Conservation (phyloP, 1,284 basidiomycete genomes). For the Puccinia triticina region DNA sequence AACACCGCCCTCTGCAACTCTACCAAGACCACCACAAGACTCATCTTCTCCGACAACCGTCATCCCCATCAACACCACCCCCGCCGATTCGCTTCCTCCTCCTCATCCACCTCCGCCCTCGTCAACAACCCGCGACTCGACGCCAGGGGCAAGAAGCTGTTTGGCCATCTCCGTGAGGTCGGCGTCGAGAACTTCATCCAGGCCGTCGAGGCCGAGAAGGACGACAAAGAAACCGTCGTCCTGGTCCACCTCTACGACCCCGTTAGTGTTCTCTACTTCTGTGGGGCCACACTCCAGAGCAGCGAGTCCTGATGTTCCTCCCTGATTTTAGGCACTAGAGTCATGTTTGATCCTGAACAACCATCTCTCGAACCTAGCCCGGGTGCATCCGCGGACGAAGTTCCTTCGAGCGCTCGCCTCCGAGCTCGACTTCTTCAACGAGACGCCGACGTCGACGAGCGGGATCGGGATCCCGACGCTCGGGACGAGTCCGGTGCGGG, state of each 20-base stretch:
- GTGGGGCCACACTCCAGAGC: constrained; percentile 16
- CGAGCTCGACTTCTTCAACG: constrained; percentile 73
- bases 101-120: background rate
- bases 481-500: background rate
- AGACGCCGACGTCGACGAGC: constrained; percentile 60
- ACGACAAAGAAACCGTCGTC: constrained; percentile 70
- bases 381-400: constrained; percentile 72
- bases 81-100: constrained; percentile 1
- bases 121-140: constrained; percentile 18
- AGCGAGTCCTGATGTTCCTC: background rate
- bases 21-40: background rate
- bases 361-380: constrained; percentile 70
- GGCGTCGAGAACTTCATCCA: constrained; percentile 72
- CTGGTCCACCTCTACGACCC: constrained; percentile 80
- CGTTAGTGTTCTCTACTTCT: constrained; percentile 62
- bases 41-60: background rate
- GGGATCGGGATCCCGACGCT: constrained; percentile 54
- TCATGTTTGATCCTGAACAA: constrained; percentile 71
- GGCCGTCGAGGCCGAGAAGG: constrained; percentile 67
- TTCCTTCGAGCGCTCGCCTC: constrained; percentile 75
- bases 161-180: constrained; percentile 80
- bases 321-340: constrained; percentile 54
- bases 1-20: constrained; percentile 25
- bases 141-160: constrained; percentile 65
- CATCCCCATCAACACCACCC: background rate